A percentile compares a stretch with the other conserved stretches of the same genome.
phyloP scores from a whole-genome alignment of 2,329 filamentous ascomycete genomes.

The Fusarium anguioides region DNA sequence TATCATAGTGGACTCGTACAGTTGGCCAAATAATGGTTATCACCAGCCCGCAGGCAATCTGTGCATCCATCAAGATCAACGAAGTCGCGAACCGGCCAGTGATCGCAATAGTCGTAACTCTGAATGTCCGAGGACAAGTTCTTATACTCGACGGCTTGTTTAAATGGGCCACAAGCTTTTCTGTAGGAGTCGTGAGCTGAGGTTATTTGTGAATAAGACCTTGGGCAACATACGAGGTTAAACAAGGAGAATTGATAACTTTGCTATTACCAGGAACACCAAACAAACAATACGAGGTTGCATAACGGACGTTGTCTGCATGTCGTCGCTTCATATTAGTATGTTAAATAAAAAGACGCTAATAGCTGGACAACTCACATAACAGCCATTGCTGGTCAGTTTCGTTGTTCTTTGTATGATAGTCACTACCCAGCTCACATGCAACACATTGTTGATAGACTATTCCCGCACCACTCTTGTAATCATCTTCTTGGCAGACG shows the following conservation, averaged over 20 bases:
- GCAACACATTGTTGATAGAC: slow-evolving; percentile 63
- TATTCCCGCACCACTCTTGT: slow-evolving; percentile 55
- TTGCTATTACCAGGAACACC: slow-evolving; percentile 58
- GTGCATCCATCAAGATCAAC: slow-evolving; percentile 56
- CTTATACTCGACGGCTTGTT: slow-evolving; percentile 59
- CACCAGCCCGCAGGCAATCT: slow-evolving; percentile 57
- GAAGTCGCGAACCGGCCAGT: slow-evolving; percentile 56
- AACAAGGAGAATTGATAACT: slow-evolving; percentile 61
- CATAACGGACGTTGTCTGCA: slow-evolving; percentile 68
- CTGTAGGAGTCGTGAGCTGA: slow-evolving; percentile 47
- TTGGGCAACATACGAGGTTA: slow-evolving; percentile 57
- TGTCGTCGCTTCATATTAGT: neutral
- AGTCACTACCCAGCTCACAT: slow-evolving; percentile 64
- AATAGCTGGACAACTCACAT: no score
- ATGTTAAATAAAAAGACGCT: no score
- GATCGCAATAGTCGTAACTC: slow-evolving; percentile 65
- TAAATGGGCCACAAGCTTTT: slow-evolving; percentile 63
- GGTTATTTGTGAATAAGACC: no score
- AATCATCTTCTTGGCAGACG: slow-evolving; percentile 58
- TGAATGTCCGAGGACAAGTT: slow-evolving; percentile 59
- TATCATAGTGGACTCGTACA: slow-evolving; percentile 51
- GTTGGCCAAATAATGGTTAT: slow-evolving; percentile 61
- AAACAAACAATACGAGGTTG: slow-evolving; percentile 66
- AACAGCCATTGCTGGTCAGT: slow-evolving; percentile 61
- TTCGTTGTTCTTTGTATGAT: slow-evolving; percentile 53